phyloP scores from a whole-genome alignment of 441 rosid species.

The Eugenia klotzschiana region DNA sequence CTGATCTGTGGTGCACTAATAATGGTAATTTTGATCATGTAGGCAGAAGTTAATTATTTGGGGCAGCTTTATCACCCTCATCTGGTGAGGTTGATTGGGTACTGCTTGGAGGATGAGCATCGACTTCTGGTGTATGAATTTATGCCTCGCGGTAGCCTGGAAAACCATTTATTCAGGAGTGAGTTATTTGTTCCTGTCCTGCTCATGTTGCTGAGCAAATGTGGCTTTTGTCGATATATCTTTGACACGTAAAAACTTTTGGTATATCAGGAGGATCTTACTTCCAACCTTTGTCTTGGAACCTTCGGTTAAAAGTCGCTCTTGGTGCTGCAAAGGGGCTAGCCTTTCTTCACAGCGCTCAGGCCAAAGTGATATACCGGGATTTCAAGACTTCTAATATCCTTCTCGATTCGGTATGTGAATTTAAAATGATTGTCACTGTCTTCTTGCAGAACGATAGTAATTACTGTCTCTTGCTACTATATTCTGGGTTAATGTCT shows the following conservation, averaged over 20 bases:
- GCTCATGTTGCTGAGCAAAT: background rate
- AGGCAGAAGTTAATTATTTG: constrained; percentile 84
- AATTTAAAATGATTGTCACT: background rate
- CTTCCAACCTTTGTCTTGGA: constrained; percentile 88
- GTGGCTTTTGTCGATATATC: background rate
- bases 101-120: constrained; percentile 85
- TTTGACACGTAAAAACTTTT: background rate
- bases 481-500: background rate
- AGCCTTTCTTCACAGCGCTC: constrained; percentile 70
- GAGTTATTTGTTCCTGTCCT: constrained; percentile 12
- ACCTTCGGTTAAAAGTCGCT: constrained; percentile 68
- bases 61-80: constrained; percentile 69
- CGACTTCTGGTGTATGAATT: constrained; percentile 77
- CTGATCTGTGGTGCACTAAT: background rate
- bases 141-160: constrained; percentile 91
- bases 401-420: constrained; percentile 62
- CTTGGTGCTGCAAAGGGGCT: constrained; percentile 85
- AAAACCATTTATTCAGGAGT: constrained; percentile 83
- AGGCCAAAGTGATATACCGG: constrained; percentile 66
- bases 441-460: background rate
- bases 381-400: constrained; percentile 79
- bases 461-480: background rate
- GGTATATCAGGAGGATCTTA: constrained; percentile 58
- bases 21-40: background rate
- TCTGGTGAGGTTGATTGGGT: constrained; percentile 76